Base-by-base conservation (phyloP, 345 rosid genomes). In the Dovyalis caffra region DNA sequence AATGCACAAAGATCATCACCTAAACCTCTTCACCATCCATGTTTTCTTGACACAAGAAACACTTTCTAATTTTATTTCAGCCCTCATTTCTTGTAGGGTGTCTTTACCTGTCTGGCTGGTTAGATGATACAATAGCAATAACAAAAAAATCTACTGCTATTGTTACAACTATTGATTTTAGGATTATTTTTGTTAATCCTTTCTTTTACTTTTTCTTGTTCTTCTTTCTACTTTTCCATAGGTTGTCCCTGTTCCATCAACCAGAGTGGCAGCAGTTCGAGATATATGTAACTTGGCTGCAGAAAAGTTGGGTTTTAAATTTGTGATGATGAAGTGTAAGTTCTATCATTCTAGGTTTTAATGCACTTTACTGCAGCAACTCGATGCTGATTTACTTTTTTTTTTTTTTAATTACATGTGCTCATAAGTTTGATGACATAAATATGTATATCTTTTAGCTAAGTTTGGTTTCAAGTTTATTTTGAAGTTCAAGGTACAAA, bases 241-340 rank as follows among this genome's bases (percentile, higher is more conserved):
- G 99, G 92, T 76, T 61, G 86, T 92, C 77, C 97, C 97, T 58
- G 82, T 92, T 83, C 97, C 95, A 47, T 88, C 92, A 77, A 84
- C 97, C 63, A 91, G 86, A 84, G 87, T 74, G 38, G 79, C 86
- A 76, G 83, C 83, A 79, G 86, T 91, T 79, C 83, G 80, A 81
- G 78, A 88, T 76, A 87, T 94, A 64, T 91, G 89, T 88, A 83
- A 78, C 73, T 80, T 92, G 77, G 98, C 98, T 64, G 92, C 95
- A 61, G 89, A 92, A 76, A 94, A 88, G 80, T 77, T 94, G 84
- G 92, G 97, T n/a, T 91, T 95, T 78, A 86, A 90, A 77, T 92
- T 95, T 79, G 80, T 80, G 45, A 71, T 83, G 4, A 77, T 57
- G 64, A 88, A 88, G 78, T 85, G 97, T 88, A 86, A 85, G 97